Conservation (phyloP, 495 filamentous ascomycete genomes). For the Terfezia boudieri region DNA sequence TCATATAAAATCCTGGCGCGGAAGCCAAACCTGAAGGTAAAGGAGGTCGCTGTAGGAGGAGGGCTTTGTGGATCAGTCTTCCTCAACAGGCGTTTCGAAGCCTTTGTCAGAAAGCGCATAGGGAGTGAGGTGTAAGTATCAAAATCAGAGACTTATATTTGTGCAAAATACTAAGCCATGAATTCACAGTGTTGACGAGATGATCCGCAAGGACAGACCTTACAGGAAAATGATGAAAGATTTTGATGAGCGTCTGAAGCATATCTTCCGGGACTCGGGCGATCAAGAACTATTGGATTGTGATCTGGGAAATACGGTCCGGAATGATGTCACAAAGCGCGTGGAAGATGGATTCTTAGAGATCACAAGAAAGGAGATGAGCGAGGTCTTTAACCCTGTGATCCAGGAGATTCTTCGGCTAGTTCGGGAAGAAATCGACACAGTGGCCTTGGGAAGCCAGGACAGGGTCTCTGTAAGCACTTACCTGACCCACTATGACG, state of each 20-base stretch:
- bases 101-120: slow-evolving; percentile 7
- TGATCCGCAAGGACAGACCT: too few relatives aligned
- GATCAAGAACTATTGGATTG: slow-evolving; percentile 1
- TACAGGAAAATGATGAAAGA: too few relatives aligned
- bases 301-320: slow-evolving; percentile 4
- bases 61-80: slow-evolving; percentile 5
- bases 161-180: too few relatives aligned
- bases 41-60: slow-evolving; percentile 5
- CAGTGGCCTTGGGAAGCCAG: neutral
- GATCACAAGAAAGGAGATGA: slow-evolving; percentile 5
- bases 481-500: slow-evolving; percentile 2
- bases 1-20: slow-evolving; percentile 27
- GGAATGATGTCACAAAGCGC: neutral
- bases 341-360: slow-evolving; percentile 8
- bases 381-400: slow-evolving; percentile 4
- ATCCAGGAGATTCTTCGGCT: slow-evolving; percentile 5
- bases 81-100: slow-evolving; percentile 7
- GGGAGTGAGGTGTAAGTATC: slow-evolving; percentile 4
- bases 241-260: neutral
- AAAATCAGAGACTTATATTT: neutral
- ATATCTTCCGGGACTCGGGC: slow-evolving; percentile 4
- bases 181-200: too few relatives aligned
- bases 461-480: neutral
- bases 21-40: slow-evolving; percentile 8
- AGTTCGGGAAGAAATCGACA: slow-evolving; percentile 5